Evolutionary conservation across 805 yeast genomes (phyloP).

Genomic region (Starmerella sirachaensis): DNA sequence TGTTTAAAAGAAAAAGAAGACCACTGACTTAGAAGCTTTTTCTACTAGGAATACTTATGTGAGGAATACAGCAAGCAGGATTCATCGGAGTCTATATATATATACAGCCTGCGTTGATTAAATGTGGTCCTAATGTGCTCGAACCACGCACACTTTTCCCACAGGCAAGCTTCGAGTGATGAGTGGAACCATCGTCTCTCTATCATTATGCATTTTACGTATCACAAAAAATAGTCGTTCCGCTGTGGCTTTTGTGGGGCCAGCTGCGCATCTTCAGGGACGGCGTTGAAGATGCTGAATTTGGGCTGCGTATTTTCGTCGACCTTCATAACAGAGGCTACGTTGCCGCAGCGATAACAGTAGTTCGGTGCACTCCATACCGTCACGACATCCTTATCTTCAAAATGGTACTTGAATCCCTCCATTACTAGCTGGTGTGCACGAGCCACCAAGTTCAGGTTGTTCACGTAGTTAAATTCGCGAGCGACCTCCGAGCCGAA

Average conservation of each 20-base stretch:
- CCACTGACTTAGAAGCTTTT: no score
- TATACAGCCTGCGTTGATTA: no score
- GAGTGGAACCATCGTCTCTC: no score
- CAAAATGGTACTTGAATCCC: conserved; percentile 92
- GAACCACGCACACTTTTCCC: no score
- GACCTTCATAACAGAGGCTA: conserved; percentile 95
- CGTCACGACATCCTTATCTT: conserved; percentile 91
- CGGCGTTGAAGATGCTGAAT: conserved; percentile 90
- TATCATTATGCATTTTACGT: no score
- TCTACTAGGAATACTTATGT: no score
- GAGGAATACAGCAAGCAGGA: no score
- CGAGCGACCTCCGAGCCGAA: conserved; percentile 90
- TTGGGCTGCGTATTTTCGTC: conserved; percentile 77
- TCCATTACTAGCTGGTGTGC: conserved; percentile 99
- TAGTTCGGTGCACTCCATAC: conserved; percentile 98
- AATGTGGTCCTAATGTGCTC: no score
- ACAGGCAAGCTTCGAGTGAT: no score
- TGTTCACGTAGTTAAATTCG: conserved; percentile 92
- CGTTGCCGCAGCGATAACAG: conserved; percentile 96
- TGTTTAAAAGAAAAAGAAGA: no score
- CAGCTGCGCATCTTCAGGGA: conserved; percentile 49
- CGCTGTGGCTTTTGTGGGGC: conserved; percentile 30
- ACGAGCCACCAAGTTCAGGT: conserved; percentile 75
- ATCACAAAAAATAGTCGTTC: conserved; percentile 30
- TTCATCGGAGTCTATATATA: no score